Conservation (phyloP, 768 basidiomycete species). For the Naganishia vaughanmartiniae region DNA sequence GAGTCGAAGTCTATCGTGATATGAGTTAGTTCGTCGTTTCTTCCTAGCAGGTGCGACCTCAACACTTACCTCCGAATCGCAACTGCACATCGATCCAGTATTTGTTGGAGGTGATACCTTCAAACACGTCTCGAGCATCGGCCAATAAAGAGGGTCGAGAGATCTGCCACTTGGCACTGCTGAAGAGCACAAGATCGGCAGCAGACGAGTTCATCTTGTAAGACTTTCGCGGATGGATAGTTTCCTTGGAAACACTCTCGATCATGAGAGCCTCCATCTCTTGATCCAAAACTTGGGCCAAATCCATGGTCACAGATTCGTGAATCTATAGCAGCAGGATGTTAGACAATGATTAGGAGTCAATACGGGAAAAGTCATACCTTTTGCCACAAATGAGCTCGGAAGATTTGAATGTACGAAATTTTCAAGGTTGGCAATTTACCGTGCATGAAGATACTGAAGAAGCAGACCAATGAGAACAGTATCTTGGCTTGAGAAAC, state of each 20-base stretch:
- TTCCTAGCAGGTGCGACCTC: neutral
- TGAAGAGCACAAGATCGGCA: slow-evolving; percentile 95
- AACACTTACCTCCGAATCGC: slow-evolving; percentile 40
- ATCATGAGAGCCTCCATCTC: slow-evolving; percentile 97
- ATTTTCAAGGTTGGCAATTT: slow-evolving; percentile 91
- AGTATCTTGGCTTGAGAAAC: slow-evolving; percentile 71
- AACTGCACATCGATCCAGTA: slow-evolving; percentile 86
- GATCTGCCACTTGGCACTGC: slow-evolving; percentile 89
- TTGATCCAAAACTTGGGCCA: slow-evolving; percentile 73
- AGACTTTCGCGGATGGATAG: slow-evolving; percentile 70
- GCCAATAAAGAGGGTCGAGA: slow-evolving; percentile 91
- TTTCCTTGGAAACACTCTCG: slow-evolving; percentile 99
- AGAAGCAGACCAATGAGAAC: neutral
- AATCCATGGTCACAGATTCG: slow-evolving; percentile 53
- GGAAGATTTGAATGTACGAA: slow-evolving; percentile 99
- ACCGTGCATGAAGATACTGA: slow-evolving; percentile 67
- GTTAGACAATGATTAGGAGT: neutral
- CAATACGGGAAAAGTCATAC: neutral
- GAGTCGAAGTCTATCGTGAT: slow-evolving; percentile 89
- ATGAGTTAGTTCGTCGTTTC: slow-evolving; percentile 10
- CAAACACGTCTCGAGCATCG: slow-evolving; percentile 90
- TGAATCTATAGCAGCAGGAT: slow-evolving; percentile 57
- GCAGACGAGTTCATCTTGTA: slow-evolving; percentile 99
- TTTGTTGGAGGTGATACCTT: slow-evolving; percentile 91
- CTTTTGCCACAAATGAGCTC: slow-evolving; percentile 99